These are phyloP conservation scores for Verbena officinalis DNA, from an alignment of 257 asterid species.

Conservation along the genomic window DNA sequence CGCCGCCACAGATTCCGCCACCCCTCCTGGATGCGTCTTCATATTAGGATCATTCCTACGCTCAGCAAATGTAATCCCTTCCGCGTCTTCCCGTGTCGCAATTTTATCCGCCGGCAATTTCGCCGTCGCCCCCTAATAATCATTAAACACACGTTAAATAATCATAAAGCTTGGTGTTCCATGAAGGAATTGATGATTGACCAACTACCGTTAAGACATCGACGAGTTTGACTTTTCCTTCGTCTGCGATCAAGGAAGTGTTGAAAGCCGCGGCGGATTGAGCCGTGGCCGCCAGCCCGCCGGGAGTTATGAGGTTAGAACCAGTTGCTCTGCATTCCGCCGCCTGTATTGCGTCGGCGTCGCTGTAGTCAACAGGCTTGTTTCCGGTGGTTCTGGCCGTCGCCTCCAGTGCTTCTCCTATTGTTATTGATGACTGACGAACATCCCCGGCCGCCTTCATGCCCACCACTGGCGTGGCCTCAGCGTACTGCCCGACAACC, in stretches of 20 bases:
- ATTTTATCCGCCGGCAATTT: slow-evolving; percentile 54
- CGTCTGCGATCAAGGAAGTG: slow-evolving; percentile 41
- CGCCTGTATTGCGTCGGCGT: slow-evolving; percentile 84
- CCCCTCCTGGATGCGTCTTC: slow-evolving; percentile 53
- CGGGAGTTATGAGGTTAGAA: slow-evolving; percentile 44
- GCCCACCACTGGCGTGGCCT: slow-evolving; percentile 31
- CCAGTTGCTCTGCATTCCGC: slow-evolving; percentile 78
- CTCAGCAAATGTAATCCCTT: slow-evolving; percentile 60
- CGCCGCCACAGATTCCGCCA: slow-evolving; percentile 61
- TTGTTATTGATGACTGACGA: slow-evolving; percentile 40
- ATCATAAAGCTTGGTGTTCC: not conserved
- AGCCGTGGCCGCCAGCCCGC: slow-evolving; percentile 71
- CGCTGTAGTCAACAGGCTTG: slow-evolving; percentile 64
- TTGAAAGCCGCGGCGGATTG: slow-evolving; percentile 77
- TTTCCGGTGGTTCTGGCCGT: slow-evolving; percentile 46
- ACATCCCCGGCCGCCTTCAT: slow-evolving; percentile 23
- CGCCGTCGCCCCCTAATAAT: slow-evolving; percentile 46
- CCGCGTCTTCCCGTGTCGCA: slow-evolving; percentile 71
- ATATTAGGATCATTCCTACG: slow-evolving; percentile 42
- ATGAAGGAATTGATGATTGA: no score
- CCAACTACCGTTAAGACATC: slow-evolving; percentile 49
- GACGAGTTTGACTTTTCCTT: slow-evolving; percentile 60
- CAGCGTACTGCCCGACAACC: slow-evolving; percentile 52
- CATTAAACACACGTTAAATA: not conserved
- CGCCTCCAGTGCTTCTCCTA: slow-evolving; percentile 83